Conservation (phyloP, 441 rosid species). For the Capsella rubella region DNA sequence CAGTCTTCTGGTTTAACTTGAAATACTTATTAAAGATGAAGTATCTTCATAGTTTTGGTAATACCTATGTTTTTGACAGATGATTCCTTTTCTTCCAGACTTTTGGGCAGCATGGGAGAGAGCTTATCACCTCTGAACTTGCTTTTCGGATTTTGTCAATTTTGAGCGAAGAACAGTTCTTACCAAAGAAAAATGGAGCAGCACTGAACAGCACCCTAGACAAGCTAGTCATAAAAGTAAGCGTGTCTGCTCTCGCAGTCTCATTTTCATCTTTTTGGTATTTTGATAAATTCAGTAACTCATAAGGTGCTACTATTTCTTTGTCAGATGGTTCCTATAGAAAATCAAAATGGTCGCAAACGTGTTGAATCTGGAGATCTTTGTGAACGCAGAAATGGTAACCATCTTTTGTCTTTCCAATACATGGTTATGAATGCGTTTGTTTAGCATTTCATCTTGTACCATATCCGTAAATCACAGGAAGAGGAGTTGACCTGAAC, state of each 20-base stretch:
- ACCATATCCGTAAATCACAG: conserved; percentile 47
- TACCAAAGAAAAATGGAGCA: conserved; percentile 54
- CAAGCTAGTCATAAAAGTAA: conserved; percentile 86
- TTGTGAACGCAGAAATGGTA: conserved; percentile 94
- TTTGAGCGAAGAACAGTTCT: conserved; percentile 83
- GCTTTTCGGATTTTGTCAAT: conserved; percentile 82
- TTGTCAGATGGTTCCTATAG: conserved; percentile 84
- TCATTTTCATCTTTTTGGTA: not conserved
- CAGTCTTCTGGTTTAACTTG: conserved; percentile 4
- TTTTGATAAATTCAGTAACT: conserved; percentile 21
- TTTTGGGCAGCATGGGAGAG: conserved; percentile 99
- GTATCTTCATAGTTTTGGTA: conserved; percentile 54
- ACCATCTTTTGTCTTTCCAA: conserved; percentile 7
- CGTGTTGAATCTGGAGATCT: conserved; percentile 87
- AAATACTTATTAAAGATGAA: conserved; percentile 11
- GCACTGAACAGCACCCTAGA: conserved; percentile 60
- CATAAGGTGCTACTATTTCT: conserved; percentile 26
- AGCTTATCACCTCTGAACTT: conserved; percentile 92
- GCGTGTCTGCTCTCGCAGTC: not conserved
- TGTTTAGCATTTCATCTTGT: conserved; percentile 25
- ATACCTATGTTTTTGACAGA: conserved; percentile 91
- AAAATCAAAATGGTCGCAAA: conserved; percentile 87
- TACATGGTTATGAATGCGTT: not conserved
- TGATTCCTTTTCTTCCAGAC: conserved; percentile 99
- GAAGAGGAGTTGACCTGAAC: conserved; percentile 98